Base-by-base conservation (phyloP, 2,329 filamentous ascomycete genomes). In the Neonectria sp. region DNA sequence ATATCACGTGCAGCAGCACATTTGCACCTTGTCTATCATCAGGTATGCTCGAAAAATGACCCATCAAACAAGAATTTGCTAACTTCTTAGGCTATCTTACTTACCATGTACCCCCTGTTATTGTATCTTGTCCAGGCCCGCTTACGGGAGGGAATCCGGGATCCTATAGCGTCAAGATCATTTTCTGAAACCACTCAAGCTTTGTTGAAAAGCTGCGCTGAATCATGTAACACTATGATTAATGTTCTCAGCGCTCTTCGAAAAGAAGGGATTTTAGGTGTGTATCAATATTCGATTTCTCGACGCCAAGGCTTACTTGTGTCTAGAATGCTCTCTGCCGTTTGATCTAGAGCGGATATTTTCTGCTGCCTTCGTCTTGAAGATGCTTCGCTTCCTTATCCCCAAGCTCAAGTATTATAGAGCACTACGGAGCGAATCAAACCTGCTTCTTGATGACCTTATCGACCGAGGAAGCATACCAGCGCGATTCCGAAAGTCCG, bases 281-380 rank as follows among this genome's bases (percentile, higher is more conserved):
- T 17, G 63, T 43, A 21, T 12, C 2, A 13, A 29, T 6, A 21
- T 2, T 9, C 5, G 13, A 37, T 48, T 31, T 7, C 2, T 21
- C 4, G 5, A 21, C 5, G 4, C 0, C 15, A 15, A 27, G 25
- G 15, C 40, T 56, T 8, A 65, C 29, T 3, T 15, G 1, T 11
- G n/a, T 7, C 3, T 17, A 60, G 63, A 65, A 37, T 65, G 51
- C 11, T 65, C 55, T n/a, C 52, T 65, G 21, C 63, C 63, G 7
- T 65, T 65, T 13, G 63, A 65, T 52, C 27, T 65, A 13, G 63
- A 65, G 45, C 58, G 63, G 17, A 60, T 65, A n/a, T 65, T 65
- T 27, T 65, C 63, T 1, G 63, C 63, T 3, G 63, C 63, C 21
- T 65, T 65, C 11, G 63, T 65, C 9, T 37, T 65, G 5, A 55